Conservation (phyloP, 768 basidiomycete species). For the Pleurotus tuoliensis region DNA sequence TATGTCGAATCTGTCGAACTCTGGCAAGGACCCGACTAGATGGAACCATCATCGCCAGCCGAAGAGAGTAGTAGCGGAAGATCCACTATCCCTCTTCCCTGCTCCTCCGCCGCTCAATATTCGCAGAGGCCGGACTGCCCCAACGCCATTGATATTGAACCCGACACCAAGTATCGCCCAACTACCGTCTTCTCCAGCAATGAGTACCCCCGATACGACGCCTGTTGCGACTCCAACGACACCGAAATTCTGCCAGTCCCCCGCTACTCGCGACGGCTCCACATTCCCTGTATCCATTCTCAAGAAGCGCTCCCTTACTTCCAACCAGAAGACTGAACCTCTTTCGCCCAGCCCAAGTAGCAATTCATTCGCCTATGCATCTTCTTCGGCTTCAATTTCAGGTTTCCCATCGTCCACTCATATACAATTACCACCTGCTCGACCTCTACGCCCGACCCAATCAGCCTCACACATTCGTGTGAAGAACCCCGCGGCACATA, state of each 20-base stretch:
- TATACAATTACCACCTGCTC: neutral
- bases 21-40: neutral
- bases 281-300: conserved; percentile 15
- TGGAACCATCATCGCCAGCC: conserved; percentile 11
- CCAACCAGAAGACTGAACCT: neutral
- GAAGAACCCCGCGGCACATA: conserved; percentile 12
- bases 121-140: conserved; percentile 17
- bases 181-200: conserved; percentile 28
- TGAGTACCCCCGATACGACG: conserved; percentile 36
- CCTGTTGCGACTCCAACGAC: conserved; percentile 40
- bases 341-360: neutral
- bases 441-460: conserved; percentile 16
- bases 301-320: conserved; percentile 14
- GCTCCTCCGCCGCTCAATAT: conserved; percentile 13
- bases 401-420: conserved; percentile 8
- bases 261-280: conserved; percentile 9
- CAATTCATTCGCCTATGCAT: conserved; percentile 17
- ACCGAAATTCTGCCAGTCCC: conserved; percentile 17
- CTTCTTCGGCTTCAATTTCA: conserved; percentile 36
- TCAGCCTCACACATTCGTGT: conserved; percentile 19
- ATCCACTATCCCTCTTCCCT: conserved; percentile 10
- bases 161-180: conserved; percentile 23
- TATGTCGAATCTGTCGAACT: neutral
- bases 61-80: conserved; percentile 11
- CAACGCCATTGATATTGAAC: conserved; percentile 35